Evolutionary conservation across 495 filamentous ascomycete species (phyloP), one percentile per base, ranked within the genome.

Genomic region (Neurospora sp.): DNA sequence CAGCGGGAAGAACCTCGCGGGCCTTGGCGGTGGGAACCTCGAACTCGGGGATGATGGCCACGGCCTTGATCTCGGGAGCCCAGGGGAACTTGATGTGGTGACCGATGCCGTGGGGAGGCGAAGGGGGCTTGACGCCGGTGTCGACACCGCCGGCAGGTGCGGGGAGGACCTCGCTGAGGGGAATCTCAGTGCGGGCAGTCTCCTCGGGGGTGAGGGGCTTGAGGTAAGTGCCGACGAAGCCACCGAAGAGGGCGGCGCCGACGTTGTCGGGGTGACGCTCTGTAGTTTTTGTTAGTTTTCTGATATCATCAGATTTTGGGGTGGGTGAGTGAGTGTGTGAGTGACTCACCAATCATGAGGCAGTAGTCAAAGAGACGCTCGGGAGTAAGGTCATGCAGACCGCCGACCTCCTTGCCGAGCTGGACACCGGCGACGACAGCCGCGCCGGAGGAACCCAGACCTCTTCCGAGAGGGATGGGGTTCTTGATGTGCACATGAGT

Each of bases 221-320:
- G 65, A 98, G 86, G 75, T 98, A 98, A 9, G 94, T 96, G 39
- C 96, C 96, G 17, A 98, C 92, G 78, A 99, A 97, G n/a, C 96
- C 96, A 65, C 96, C 96, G 78, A 94, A 97, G 38, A 97, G 87
- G 1, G 95, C 94, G 1, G 96, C 96, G 73, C 93, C 96, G 40
- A 99, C 93, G 76, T 99, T 98, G 83, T 99, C 96, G 4, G 96
- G 96, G 82, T 99, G 96, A 38, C 95, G 90, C 81, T 98, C 95
- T 87, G 70, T 38, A n/a, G 1, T 12, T 76, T 20, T 61, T 37
- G 73, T 80, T 74, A 80, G 75, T 59, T 48, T 10, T 61, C 35
- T 31, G 27, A 8, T 61, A 35, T 35, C 35, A 35, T 35, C 35
- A 35, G 35, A 35, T 16, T 27, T 16, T 10, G 16, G 6, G 6